Evolutionary conservation across 495 filamentous ascomycete species (phyloP).

Genomic region (Aspergillus bertholletiae): DNA sequence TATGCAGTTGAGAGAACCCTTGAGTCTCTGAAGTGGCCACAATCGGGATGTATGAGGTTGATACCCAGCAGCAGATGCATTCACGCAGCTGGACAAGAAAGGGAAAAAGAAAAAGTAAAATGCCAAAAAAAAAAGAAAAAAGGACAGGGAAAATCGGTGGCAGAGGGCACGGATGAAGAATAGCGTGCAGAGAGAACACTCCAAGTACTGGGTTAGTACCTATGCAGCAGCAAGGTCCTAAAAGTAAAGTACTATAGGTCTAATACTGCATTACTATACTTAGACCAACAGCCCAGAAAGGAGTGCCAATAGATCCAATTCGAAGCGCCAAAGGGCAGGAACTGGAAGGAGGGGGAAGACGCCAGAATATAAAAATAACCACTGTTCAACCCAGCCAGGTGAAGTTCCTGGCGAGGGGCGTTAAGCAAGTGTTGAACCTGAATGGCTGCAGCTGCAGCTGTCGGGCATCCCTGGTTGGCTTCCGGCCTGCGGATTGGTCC

Average conservation of each 20-base stretch:
- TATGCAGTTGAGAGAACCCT: neutral
- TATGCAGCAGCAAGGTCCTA: conserved; percentile 13
- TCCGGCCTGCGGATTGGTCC: neutral
- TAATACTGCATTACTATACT: too few species aligned
- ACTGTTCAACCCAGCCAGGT: too few species aligned
- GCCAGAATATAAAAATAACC: conserved; percentile 2
- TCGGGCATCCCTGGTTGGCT: neutral
- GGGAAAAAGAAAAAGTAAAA: conserved; percentile 4
- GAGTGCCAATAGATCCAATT: neutral
- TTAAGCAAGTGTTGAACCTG: too few species aligned
- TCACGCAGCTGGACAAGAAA: too few species aligned
- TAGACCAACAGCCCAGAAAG: neutral
- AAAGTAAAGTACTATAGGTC: neutral
- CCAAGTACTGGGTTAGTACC: too few species aligned
- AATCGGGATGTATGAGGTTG: neutral
- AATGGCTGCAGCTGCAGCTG: too few species aligned
- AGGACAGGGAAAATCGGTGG: neutral
- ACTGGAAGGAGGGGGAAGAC: neutral
- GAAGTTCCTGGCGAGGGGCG: too few species aligned
- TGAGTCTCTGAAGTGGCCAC: neutral
- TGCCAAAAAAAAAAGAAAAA: neutral
- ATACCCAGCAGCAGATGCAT: too few species aligned
- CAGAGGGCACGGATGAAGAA: neutral
- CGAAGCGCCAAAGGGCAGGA: neutral
- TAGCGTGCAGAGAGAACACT: conserved; percentile 17